A percentile compares a stretch with the other conserved stretches of the same genome.
These are phyloP conservation scores for Rugonectria rugulosa DNA, from an alignment of 2,329 filamentous ascomycete genomes.

Conservation along the genomic window DNA sequence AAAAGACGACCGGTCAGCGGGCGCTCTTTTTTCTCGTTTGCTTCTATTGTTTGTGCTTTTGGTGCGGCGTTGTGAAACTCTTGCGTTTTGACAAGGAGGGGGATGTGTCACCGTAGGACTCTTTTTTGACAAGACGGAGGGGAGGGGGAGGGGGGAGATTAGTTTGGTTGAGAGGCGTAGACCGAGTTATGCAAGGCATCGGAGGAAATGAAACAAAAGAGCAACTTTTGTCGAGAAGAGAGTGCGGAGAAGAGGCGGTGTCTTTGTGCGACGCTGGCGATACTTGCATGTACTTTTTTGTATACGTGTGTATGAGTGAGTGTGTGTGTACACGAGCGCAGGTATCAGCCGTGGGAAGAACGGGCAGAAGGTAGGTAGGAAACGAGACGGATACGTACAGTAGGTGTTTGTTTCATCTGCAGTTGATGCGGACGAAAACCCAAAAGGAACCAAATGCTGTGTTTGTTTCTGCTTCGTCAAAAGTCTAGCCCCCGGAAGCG, in stretches of 20 bases:
- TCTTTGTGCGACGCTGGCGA: too few species aligned
- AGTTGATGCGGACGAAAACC: constrained; percentile 8
- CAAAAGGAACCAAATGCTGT: too few species aligned
- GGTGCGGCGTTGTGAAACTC: too few species aligned
- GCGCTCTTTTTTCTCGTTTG: too few species aligned
- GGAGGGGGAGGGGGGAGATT: not conserved
- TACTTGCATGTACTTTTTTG: not conserved
- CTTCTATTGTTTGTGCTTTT: too few species aligned
- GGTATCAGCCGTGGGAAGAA: not conserved
- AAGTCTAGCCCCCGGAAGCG: too few species aligned
- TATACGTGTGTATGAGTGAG: too few species aligned
- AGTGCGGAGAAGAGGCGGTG: not conserved
- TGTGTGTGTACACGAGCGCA: too few species aligned
- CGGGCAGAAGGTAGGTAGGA: not conserved
- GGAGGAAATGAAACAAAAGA: not conserved
- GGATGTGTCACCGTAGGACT: not conserved
- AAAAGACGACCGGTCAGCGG: too few species aligned
- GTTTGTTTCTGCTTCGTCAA: too few species aligned
- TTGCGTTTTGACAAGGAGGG: too few species aligned
- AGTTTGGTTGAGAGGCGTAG: too few species aligned
- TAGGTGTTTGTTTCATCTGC: constrained; percentile 7
- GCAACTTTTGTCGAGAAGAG: not conserved
- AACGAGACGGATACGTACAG: not conserved
- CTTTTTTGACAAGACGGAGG: not conserved
- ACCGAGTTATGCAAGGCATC: not conserved